A percentile compares a stretch with the other conserved stretches of the same genome.
These are phyloP conservation scores for Hypoxylon sp. DNA, from an alignment of 2,329 filamentous ascomycete genomes.

Conservation along the genomic window DNA sequence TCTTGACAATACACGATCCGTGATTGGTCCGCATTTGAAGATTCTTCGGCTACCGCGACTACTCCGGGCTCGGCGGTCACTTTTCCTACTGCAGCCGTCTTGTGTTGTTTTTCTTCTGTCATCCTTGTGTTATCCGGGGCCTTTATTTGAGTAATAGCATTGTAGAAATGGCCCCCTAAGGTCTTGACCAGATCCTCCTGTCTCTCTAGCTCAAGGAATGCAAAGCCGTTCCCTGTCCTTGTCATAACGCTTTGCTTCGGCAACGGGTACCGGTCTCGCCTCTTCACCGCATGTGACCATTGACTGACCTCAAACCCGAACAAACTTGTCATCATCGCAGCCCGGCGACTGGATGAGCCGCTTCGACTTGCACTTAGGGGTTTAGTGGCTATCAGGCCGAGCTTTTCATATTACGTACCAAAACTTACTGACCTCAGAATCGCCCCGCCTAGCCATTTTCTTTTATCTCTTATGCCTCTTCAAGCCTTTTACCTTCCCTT, in stretches of 20 bases:
- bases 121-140: constrained; percentile 10
- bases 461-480: constrained; percentile 35
- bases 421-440: constrained; percentile 43
- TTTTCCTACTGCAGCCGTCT: constrained; percentile 40
- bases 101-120: constrained; percentile 32
- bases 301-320: constrained; percentile 31
- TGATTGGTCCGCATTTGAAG: constrained; percentile 49
- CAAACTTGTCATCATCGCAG: constrained; percentile 45
- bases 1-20: constrained; percentile 37
- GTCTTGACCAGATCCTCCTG: not conserved
- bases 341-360: constrained; percentile 55
- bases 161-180: not conserved
- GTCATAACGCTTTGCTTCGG: constrained; percentile 51
- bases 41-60: constrained; percentile 47
- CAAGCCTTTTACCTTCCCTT: constrained; percentile 19
- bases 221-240: constrained; percentile 27
- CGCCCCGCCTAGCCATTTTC: constrained; percentile 49
- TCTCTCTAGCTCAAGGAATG: not conserved
- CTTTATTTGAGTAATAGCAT: constrained; percentile 20
- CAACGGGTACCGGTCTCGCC: constrained; percentile 40
- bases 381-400: constrained; percentile 59
- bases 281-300: constrained; percentile 50
- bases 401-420: constrained; percentile 54
- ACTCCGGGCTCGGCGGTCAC: constrained; percentile 47
- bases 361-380: constrained; percentile 72